These are phyloP conservation scores for Primulina huaijiensis DNA, from an alignment of 257 asterid genomes.

Conservation along the genomic window DNA sequence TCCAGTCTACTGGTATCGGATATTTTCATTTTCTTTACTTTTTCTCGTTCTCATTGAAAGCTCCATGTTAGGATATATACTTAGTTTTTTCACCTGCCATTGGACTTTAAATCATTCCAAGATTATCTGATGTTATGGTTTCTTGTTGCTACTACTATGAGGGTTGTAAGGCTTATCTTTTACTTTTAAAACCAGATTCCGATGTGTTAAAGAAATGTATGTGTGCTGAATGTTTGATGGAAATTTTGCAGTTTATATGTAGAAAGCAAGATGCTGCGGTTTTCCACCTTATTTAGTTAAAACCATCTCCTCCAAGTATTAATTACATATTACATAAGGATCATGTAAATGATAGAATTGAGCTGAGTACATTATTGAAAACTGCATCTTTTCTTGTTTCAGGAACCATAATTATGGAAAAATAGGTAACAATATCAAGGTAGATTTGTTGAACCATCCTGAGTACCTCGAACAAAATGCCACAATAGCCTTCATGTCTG, in stretches of 20 bases:
- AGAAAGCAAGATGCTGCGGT: too few species aligned
- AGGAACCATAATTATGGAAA: conserved; percentile 79
- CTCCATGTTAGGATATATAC: too few species aligned
- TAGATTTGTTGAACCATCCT: conserved; percentile 78
- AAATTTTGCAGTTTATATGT: too few species aligned
- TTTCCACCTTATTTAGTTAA: too few species aligned
- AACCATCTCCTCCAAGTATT: too few species aligned
- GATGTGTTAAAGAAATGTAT: not conserved
- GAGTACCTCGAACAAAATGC: conserved; percentile 93
- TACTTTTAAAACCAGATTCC: not conserved
- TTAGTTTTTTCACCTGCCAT: not conserved
- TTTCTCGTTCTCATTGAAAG: not conserved
- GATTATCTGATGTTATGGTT: not conserved
- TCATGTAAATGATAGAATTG: not conserved
- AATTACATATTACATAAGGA: not conserved
- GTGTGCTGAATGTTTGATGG: too few species aligned
- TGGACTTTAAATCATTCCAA: not conserved
- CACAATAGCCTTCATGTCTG: conserved; percentile 81
- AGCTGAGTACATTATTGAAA: not conserved
- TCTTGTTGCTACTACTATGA: not conserved
- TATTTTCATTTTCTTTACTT: not conserved
- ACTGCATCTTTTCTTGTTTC: conserved; percentile 1
- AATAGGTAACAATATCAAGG: conserved; percentile 61
- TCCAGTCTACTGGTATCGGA: conserved; percentile 69
- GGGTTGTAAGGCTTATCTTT: not conserved